Conservation (phyloP, 352 stramenopile genomes). For the Globisporangium parvum region DNA sequence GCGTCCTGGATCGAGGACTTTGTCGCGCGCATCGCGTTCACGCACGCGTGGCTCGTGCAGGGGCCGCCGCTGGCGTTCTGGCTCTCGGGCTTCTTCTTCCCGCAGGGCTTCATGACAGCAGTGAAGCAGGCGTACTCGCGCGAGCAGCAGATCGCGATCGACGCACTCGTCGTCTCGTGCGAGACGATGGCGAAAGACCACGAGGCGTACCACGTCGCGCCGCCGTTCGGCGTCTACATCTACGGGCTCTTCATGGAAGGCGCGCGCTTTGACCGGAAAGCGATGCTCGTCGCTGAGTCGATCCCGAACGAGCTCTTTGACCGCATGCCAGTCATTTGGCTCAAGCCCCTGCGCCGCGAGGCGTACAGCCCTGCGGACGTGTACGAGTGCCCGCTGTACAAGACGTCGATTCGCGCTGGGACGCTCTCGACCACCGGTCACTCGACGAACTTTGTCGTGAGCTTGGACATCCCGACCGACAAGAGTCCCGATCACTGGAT, state of each 20-base stretch:
- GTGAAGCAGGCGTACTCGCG: constrained; percentile 92
- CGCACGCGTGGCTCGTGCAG: constrained; percentile 76
- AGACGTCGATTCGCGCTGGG: constrained; percentile 87
- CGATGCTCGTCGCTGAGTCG: constrained; percentile 84
- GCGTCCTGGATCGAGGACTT: constrained; percentile 92
- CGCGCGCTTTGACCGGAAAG: constrained; percentile 79
- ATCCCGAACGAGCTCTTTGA: constrained; percentile 87
- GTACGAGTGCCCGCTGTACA: constrained; percentile 93
- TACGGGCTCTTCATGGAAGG: constrained; percentile 95
- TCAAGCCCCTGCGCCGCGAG: constrained; percentile 75
- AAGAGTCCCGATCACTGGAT: constrained; percentile 90
- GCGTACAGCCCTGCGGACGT: constrained; percentile 68
- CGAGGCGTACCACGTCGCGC: constrained; percentile 49
- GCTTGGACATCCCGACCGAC: constrained; percentile 79
- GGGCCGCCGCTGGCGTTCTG: constrained; percentile 85
- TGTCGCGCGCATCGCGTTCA: constrained; percentile 80
- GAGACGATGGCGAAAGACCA: constrained; percentile 76
- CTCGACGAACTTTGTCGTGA: constrained; percentile 92
- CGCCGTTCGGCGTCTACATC: constrained; percentile 89
- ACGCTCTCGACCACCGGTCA: constrained; percentile 92
- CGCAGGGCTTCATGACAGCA: constrained; percentile 93
- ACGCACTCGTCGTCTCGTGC: constrained; percentile 85
- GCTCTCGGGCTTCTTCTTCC: constrained; percentile 95
- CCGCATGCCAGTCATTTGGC: constrained; percentile 89
- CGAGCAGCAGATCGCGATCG: constrained; percentile 89